Evolutionary conservation across 768 basidiomycete species (phyloP).

Genomic region (Boletus rubescentipes): DNA sequence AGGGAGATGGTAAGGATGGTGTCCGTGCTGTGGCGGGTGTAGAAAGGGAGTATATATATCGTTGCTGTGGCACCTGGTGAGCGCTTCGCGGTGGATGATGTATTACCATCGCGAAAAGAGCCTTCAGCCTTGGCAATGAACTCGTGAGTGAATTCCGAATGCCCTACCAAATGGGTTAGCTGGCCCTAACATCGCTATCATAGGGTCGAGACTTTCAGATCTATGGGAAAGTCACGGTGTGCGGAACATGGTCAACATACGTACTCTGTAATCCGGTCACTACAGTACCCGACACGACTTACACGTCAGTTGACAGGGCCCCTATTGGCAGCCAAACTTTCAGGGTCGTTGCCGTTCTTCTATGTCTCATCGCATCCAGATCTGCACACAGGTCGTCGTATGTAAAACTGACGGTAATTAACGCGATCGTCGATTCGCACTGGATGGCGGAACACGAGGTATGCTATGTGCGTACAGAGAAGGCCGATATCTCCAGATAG

Average conservation of each 20-base stretch:
- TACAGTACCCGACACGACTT: too few species aligned
- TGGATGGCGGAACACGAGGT: constrained; percentile 16
- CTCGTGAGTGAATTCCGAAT: neutral
- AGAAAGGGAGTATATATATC: constrained; percentile 8
- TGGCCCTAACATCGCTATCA: too few species aligned
- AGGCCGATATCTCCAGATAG: neutral
- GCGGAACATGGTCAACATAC: too few species aligned
- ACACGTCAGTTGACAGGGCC: too few species aligned
- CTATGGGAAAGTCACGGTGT: too few species aligned
- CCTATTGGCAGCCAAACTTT: too few species aligned
- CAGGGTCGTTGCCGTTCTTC: too few species aligned
- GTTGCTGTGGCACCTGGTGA: constrained; percentile 16
- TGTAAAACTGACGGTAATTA: constrained; percentile 14
- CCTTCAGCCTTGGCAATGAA: too few species aligned
- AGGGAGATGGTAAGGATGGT: neutral
- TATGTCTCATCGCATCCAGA: neutral
- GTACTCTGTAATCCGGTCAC: too few species aligned
- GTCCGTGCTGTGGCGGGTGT: constrained; percentile 14
- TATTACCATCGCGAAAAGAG: neutral
- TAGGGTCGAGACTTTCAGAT: too few species aligned
- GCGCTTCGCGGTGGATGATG: constrained; percentile 9
- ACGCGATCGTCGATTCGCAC: constrained; percentile 6
- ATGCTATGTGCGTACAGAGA: neutral
- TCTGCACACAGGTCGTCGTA: neutral
- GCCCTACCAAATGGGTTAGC: neutral